A percentile compares a stretch with the other conserved stretches of the same genome.
Conservation (phyloP, 495 filamentous ascomycete species). For the Trichoderma virens region DNA sequence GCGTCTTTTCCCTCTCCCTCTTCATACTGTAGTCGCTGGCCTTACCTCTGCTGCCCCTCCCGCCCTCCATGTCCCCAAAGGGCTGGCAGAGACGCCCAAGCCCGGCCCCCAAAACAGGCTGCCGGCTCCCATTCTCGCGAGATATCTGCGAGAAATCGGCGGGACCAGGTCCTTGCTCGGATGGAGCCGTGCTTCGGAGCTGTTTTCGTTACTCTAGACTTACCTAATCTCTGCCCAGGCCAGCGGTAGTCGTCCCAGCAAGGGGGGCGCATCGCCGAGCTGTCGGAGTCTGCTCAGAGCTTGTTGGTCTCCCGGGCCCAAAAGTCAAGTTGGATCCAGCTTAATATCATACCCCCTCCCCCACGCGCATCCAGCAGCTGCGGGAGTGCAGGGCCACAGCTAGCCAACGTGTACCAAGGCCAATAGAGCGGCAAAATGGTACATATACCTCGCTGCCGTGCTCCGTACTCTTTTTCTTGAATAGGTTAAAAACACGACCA, state of each 20-base stretch:
- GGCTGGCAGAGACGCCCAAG: background rate
- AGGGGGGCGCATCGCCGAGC: background rate
- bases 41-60: background rate
- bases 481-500: constrained; percentile 7
- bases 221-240: background rate
- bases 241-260: background rate
- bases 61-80: background rate
- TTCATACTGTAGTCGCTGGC: background rate
- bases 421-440: constrained; percentile 7
- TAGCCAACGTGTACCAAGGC: constrained; percentile 1
- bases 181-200: background rate
- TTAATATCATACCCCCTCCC: background rate
- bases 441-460: background rate
- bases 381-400: constrained; percentile 7
- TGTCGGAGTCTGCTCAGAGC: background rate
- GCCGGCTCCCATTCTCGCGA: background rate
- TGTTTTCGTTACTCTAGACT: constrained; percentile 8
- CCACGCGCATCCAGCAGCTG: background rate
- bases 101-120: background rate
- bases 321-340: constrained; percentile 6
- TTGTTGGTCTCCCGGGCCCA: background rate
- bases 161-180: background rate
- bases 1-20: background rate
- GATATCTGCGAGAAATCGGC: background rate
- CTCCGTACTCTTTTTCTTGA: constrained; percentile 3